Conservation (phyloP, 768 basidiomycete genomes). For the Pulveroboletus sp. region DNA sequence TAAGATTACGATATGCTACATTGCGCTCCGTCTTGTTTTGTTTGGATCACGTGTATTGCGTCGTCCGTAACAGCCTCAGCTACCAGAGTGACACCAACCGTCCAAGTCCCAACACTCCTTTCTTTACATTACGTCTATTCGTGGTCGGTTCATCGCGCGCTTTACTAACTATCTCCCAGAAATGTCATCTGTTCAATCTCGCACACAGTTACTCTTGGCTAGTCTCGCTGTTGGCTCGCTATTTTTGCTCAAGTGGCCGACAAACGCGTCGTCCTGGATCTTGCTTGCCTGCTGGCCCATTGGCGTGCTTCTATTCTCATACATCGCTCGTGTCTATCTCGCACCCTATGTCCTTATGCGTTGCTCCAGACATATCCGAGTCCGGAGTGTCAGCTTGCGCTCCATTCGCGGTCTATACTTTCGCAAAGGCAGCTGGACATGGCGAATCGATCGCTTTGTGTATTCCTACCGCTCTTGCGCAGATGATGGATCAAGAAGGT, state of each 20-base stretch:
- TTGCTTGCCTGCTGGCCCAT: constrained; percentile 45
- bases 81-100: too few species aligned
- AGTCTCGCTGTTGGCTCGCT: constrained; percentile 9
- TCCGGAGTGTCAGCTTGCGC: constrained; percentile 69
- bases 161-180: background rate
- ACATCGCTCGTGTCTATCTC: constrained; percentile 62
- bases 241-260: constrained; percentile 20
- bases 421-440: constrained; percentile 47
- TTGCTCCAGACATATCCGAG: constrained; percentile 56
- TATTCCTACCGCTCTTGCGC: constrained; percentile 50
- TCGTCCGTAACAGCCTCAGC: too few species aligned
- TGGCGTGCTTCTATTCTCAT: constrained; percentile 48
- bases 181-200: constrained; percentile 7
- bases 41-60: constrained; percentile 11
- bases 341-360: constrained; percentile 58
- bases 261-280: constrained; percentile 33
- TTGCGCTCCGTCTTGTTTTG: constrained; percentile 14
- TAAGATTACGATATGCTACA: constrained; percentile 24
- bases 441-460: constrained; percentile 64
- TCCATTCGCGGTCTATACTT: constrained; percentile 77
- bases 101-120: constrained; percentile 1
- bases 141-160: background rate
- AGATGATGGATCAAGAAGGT: constrained; percentile 44
- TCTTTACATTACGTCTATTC: background rate
- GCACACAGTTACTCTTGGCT: constrained; percentile 9